Percentiles rank a stretch among this genome's conserved stretches.
Evolutionary conservation across 441 rosid species (phyloP).

Genomic region (Dalechampia spathulata): DNA sequence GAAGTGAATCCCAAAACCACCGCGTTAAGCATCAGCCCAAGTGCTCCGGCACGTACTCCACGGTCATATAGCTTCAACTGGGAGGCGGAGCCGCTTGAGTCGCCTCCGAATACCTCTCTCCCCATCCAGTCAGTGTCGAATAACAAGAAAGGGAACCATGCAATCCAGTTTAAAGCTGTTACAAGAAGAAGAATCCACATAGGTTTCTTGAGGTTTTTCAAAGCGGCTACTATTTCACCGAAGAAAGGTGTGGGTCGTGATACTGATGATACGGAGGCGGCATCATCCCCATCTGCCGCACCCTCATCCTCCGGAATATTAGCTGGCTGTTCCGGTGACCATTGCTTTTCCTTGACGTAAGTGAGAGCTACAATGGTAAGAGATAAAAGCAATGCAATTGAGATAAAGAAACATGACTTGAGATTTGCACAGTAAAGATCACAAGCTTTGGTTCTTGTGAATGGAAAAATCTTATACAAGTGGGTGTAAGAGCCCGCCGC

Average conservation of each 20-base stretch:
- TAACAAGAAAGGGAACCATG: slow-evolving; percentile 83
- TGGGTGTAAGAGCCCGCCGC: slow-evolving; percentile 61
- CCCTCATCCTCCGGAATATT: slow-evolving; percentile 13
- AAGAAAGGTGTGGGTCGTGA: slow-evolving; percentile 26
- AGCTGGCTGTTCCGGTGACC: slow-evolving; percentile 30
- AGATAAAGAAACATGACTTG: slow-evolving; percentile 67
- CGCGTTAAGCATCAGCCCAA: slow-evolving; percentile 72
- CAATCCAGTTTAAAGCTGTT: slow-evolving; percentile 81
- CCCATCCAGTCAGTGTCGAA: slow-evolving; percentile 98
- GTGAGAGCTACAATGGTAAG: slow-evolving; percentile 35
- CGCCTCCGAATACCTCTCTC: slow-evolving; percentile 74
- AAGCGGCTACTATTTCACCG: slow-evolving; percentile 41
- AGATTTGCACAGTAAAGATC: slow-evolving; percentile 88
- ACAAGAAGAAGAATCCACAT: slow-evolving; percentile 77
- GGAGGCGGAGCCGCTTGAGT: slow-evolving; percentile 23
- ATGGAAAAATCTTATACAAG: slow-evolving; percentile 48
- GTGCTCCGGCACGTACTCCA: slow-evolving; percentile 67
- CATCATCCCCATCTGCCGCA: not conserved
- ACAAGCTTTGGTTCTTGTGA: slow-evolving; percentile 62
- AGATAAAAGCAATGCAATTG: slow-evolving; percentile 43
- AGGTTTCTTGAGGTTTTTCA: slow-evolving; percentile 45
- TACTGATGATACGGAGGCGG: not conserved
- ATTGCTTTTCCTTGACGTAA: slow-evolving; percentile 48
- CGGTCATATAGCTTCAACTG: slow-evolving; percentile 33
- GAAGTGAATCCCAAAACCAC: slow-evolving; percentile 50